Conservation (phyloP, 2,329 filamentous ascomycete species). For the Aspergillus calidoustus region DNA sequence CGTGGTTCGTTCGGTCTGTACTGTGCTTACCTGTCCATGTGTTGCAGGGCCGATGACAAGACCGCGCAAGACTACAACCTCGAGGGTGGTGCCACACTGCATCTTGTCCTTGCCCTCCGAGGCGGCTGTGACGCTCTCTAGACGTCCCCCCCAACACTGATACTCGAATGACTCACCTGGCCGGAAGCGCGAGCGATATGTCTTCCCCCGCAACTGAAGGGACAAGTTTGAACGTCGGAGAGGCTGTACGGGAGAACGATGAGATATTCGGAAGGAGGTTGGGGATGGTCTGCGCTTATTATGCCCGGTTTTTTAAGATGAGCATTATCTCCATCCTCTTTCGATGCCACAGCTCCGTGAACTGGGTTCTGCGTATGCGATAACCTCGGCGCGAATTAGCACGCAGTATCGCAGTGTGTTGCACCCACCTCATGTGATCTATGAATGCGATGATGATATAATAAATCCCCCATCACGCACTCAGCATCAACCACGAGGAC, state of each 20-base stretch:
- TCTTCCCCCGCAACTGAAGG: background rate
- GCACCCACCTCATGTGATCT: constrained; percentile 12
- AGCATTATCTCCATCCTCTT: background rate
- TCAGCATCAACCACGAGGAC: background rate
- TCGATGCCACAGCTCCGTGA: background rate
- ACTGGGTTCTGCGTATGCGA: background rate
- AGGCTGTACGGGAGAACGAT: background rate
- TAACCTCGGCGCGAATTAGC: background rate
- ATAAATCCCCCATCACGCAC: background rate
- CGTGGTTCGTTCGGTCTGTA: background rate
- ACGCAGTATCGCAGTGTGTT: constrained; percentile 1
- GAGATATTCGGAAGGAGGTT: background rate
- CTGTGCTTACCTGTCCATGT: constrained; percentile 9
- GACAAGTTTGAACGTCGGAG: background rate
- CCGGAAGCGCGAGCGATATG: background rate
- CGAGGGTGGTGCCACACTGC: constrained; percentile 88
- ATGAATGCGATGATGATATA: constrained; percentile 20
- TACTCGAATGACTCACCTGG: constrained; percentile 2
- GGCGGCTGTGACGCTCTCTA: constrained; percentile 60
- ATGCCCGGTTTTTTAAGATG: constrained; percentile 13
- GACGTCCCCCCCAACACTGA: constrained; percentile 18
- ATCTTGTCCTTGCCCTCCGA: constrained; percentile 91
- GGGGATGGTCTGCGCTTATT: constrained; percentile 5
- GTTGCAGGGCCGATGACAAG: constrained; percentile 85
- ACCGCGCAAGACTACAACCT: constrained; percentile 88